phyloP scores from a whole-genome alignment of 345 rosid genomes.

The Jatropha curcas region DNA sequence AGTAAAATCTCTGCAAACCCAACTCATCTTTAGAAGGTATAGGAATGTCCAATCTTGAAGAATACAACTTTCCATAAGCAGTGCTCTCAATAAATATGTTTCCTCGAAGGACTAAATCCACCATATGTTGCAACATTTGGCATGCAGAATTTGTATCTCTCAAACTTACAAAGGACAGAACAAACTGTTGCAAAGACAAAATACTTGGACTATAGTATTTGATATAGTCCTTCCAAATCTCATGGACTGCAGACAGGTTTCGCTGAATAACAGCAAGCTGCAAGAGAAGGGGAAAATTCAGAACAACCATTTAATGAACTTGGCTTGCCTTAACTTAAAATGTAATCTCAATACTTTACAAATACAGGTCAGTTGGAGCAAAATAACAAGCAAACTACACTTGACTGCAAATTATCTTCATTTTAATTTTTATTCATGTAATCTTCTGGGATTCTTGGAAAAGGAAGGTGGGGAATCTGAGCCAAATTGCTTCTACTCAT shows the following conservation, averaged over 20 bases:
- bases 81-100: slow-evolving; percentile 26
- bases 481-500: not conserved
- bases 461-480: not conserved
- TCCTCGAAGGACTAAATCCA: slow-evolving; percentile 45
- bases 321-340: slow-evolving; percentile 1
- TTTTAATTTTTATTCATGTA: not conserved
- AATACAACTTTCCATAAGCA: slow-evolving; percentile 31
- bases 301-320: slow-evolving; percentile 19
- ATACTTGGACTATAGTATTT: slow-evolving; percentile 57
- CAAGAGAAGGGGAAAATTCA: slow-evolving; percentile 22
- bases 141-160: slow-evolving; percentile 70
- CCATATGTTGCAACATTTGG: slow-evolving; percentile 72
- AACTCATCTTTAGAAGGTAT: slow-evolving; percentile 47
- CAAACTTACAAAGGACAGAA: slow-evolving; percentile 64
- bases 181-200: slow-evolving; percentile 48
- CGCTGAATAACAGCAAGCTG: slow-evolving; percentile 84
- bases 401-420: not conserved
- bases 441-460: not conserved
- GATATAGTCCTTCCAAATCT: slow-evolving; percentile 63
- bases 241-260: slow-evolving; percentile 54
- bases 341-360: not conserved
- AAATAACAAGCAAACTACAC: not conserved
- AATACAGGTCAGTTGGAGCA: not conserved
- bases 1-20: slow-evolving; percentile 35
- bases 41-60: slow-evolving; percentile 70